These are phyloP conservation scores for Avena eriantha DNA, from an alignment of 176 grass and related monocot genomes.

Conservation along the genomic window DNA sequence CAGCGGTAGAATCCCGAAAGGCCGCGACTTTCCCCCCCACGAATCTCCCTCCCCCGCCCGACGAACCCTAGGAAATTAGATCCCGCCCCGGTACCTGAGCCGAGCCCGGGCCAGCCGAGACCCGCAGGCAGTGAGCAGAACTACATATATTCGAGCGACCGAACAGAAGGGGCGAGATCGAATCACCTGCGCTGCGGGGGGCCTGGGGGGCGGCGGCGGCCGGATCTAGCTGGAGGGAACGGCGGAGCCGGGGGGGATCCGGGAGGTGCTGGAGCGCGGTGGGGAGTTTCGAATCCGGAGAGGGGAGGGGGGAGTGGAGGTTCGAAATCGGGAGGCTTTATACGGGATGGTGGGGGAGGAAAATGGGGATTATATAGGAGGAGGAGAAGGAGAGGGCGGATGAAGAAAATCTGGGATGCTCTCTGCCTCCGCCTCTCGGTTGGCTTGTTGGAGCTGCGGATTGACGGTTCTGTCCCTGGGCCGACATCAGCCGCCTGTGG, in stretches of 20 bases:
- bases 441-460: background rate
- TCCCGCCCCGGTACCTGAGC: background rate
- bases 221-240: background rate
- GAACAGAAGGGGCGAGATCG: background rate
- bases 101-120: background rate
- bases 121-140: background rate
- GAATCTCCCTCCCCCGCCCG: background rate
- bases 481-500: too few relatives aligned
- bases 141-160: background rate
- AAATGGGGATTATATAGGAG: slow-evolving; percentile 32
- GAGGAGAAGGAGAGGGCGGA: background rate
- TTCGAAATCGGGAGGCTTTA: slow-evolving; percentile 34
- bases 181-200: background rate
- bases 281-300: background rate
- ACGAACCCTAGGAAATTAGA: background rate
- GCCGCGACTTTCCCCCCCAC: background rate
- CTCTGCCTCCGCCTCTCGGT: too few relatives aligned
- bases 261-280: background rate
- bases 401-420: background rate
- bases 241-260: background rate
- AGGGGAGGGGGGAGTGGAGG: background rate
- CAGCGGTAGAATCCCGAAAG: background rate
- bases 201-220: background rate
- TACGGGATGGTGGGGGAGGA: background rate
- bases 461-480: background rate